Conservation (phyloP, 805 yeast species). For the Kluyveromyces wickerhamii region DNA sequence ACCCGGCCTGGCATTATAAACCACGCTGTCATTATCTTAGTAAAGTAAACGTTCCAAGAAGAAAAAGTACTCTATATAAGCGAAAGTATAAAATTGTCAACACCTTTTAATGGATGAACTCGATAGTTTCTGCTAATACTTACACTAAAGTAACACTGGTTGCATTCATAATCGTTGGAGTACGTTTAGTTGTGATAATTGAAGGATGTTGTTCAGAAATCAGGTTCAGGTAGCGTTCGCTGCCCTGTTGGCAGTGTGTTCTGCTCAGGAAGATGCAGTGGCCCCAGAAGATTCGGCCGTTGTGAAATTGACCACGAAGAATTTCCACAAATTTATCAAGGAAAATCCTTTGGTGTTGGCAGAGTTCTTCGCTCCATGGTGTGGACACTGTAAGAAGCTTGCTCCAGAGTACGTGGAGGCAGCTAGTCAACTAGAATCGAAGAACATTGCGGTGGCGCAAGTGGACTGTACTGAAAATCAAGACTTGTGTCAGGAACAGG, state of each 20-base stretch:
- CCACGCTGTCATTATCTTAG: no score
- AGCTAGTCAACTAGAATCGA: conserved; percentile 63
- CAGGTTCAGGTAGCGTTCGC: conserved; percentile 17
- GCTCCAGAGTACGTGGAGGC: conserved; percentile 78
- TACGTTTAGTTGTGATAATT: no score
- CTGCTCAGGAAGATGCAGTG: conserved; percentile 46
- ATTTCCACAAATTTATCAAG: conserved; percentile 56
- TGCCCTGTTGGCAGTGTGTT: conserved; percentile 17
- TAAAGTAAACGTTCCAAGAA: no score
- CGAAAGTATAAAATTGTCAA: no score
- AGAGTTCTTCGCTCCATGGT: conserved; percentile 95
- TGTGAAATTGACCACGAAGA: conserved; percentile 60
- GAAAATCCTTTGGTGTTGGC: conserved; percentile 74
- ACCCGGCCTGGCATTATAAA: no score
- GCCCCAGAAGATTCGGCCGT: conserved; percentile 85
- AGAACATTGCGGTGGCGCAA: conserved; percentile 69
- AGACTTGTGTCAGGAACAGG: conserved; percentile 59
- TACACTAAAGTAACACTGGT: no score
- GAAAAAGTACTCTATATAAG: no score
- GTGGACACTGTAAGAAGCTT: conserved; percentile 88
- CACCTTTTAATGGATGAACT: no score
- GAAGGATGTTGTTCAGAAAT: conserved; percentile 15
- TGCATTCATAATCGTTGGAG: no score
- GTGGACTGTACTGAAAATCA: conserved; percentile 77
- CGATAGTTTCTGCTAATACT: no score